Percentiles rank a stretch among this genome's conserved stretches.
phyloP scores from a whole-genome alignment of 352 stramenopile species.

The Globisporangium megalacanthum region DNA sequence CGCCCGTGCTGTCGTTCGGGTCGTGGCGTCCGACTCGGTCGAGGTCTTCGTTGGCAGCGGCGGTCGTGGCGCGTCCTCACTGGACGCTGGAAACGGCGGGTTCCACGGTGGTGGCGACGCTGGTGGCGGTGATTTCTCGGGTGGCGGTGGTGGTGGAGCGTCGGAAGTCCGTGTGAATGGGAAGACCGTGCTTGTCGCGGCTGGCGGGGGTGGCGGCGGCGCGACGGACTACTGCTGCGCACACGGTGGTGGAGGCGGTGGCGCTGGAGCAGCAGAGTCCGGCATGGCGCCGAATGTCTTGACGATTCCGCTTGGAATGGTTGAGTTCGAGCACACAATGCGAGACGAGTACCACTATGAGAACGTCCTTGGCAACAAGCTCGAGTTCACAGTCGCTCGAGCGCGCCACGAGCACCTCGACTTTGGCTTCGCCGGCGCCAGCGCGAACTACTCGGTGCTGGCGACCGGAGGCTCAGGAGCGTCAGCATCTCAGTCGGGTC shows the following conservation, averaged over 20 bases:
- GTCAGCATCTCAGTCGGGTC: slow-evolving; percentile 16
- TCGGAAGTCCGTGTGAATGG: slow-evolving; percentile 44
- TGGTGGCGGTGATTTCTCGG: slow-evolving; percentile 41
- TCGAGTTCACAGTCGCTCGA: slow-evolving; percentile 36
- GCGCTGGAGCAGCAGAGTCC: slow-evolving; percentile 21
- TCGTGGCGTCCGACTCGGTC: slow-evolving; percentile 36
- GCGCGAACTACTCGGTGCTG: slow-evolving; percentile 48
- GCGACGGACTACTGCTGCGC: slow-evolving; percentile 75
- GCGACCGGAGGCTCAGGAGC: slow-evolving; percentile 45
- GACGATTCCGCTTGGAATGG: slow-evolving; percentile 10
- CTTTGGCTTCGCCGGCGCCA: slow-evolving; percentile 36
- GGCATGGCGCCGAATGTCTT: slow-evolving; percentile 40
- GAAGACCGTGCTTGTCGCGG: slow-evolving; percentile 53
- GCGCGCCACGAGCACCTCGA: slow-evolving; percentile 49
- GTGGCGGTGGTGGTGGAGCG: slow-evolving; percentile 59
- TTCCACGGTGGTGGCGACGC: slow-evolving; percentile 68
- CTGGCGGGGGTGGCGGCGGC: slow-evolving; percentile 63
- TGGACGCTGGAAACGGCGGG: slow-evolving; percentile 28
- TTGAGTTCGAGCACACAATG: slow-evolving; percentile 15
- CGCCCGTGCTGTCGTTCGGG: slow-evolving; percentile 41
- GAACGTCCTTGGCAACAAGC: slow-evolving; percentile 39
- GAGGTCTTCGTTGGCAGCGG: slow-evolving; percentile 61
- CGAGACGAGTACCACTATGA: slow-evolving; percentile 57
- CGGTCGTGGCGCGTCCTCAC: slow-evolving; percentile 19
- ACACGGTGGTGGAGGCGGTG: slow-evolving; percentile 44